A percentile compares a stretch with the other conserved stretches of the same genome.
Evolutionary conservation across 768 basidiomycete genomes (phyloP).

Genomic region (Termitomyces bulborhizus): DNA sequence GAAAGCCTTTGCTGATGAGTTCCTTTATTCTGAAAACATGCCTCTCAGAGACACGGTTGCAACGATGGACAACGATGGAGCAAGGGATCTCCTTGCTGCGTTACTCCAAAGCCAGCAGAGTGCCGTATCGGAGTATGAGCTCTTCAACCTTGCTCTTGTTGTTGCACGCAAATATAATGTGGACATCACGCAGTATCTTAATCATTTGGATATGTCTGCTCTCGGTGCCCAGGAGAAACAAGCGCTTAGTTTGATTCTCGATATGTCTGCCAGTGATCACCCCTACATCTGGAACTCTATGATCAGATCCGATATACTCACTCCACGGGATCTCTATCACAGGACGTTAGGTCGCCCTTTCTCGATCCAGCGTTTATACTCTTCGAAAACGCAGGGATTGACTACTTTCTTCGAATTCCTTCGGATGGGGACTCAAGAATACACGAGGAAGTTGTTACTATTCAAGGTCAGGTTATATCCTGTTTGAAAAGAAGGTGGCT

Average conservation of each 20-base stretch:
- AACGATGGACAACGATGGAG: slow-evolving; percentile 27
- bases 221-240: slow-evolving; percentile 49
- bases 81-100: slow-evolving; percentile 32
- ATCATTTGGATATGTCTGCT: slow-evolving; percentile 52
- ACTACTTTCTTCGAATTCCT: slow-evolving; percentile 60
- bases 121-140: slow-evolving; percentile 55
- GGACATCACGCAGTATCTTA: slow-evolving; percentile 38
- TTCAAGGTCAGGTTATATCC: slow-evolving; percentile 37
- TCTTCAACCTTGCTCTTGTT: slow-evolving; percentile 44
- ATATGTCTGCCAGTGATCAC: slow-evolving; percentile 32
- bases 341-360: slow-evolving; percentile 46
- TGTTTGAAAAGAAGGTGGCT: background rate
- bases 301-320: slow-evolving; percentile 53
- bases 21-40: slow-evolving; percentile 21
- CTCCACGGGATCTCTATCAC: slow-evolving; percentile 41
- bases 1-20: slow-evolving; percentile 36
- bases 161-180: slow-evolving; percentile 39
- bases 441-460: slow-evolving; percentile 50
- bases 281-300: slow-evolving; percentile 61
- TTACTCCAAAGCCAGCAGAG: slow-evolving; percentile 46
- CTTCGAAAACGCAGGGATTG: slow-evolving; percentile 45
- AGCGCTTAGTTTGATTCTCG: slow-evolving; percentile 36
- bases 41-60: slow-evolving; percentile 18
- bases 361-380: slow-evolving; percentile 54
- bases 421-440: slow-evolving; percentile 47